Evolutionary conservation across 1,284 basidiomycete genomes (phyloP).

Genomic region (Cutaneotrichosporon curvatum): DNA sequence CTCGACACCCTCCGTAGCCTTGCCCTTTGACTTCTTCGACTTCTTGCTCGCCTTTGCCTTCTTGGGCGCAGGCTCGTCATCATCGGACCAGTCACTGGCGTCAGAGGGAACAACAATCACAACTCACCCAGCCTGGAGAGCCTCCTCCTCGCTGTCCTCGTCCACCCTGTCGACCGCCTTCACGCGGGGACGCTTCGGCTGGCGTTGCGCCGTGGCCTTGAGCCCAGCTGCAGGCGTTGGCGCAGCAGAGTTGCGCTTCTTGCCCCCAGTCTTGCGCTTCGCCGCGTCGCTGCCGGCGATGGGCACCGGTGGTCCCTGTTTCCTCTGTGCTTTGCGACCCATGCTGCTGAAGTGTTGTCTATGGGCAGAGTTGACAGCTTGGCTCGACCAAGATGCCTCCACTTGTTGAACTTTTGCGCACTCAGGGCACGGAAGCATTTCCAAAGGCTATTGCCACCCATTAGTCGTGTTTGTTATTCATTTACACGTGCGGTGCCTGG

Average conservation of each 20-base stretch:
- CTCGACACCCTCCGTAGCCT: slow-evolving; percentile 37
- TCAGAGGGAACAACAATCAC: not conserved
- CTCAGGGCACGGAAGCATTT: no score
- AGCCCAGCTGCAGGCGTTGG: slow-evolving; percentile 25
- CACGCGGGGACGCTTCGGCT: slow-evolving; percentile 17
- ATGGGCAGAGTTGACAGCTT: no score
- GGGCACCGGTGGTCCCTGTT: slow-evolving; percentile 70
- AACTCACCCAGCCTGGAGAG: slow-evolving; percentile 36
- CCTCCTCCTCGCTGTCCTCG: slow-evolving; percentile 43
- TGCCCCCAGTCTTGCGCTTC: slow-evolving; percentile 19
- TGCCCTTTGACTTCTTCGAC: slow-evolving; percentile 35
- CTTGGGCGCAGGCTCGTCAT: slow-evolving; percentile 52
- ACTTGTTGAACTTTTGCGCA: no score
- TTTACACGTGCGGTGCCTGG: no score
- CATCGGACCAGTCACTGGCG: slow-evolving; percentile 42
- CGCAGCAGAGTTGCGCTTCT: slow-evolving; percentile 27
- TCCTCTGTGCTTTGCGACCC: slow-evolving; percentile 85
- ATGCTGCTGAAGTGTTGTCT: slow-evolving; percentile 34
- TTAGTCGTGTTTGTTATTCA: no score
- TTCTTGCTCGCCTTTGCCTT: slow-evolving; percentile 51
- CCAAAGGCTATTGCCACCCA: no score
- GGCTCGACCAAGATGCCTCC: no score
- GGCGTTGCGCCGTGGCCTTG: slow-evolving; percentile 2
- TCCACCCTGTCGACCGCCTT: slow-evolving; percentile 37
- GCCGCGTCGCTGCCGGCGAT: slow-evolving; percentile 37